phyloP scores from a whole-genome alignment of 2,329 filamentous ascomycete species.

The Sporothrix mexicana region DNA sequence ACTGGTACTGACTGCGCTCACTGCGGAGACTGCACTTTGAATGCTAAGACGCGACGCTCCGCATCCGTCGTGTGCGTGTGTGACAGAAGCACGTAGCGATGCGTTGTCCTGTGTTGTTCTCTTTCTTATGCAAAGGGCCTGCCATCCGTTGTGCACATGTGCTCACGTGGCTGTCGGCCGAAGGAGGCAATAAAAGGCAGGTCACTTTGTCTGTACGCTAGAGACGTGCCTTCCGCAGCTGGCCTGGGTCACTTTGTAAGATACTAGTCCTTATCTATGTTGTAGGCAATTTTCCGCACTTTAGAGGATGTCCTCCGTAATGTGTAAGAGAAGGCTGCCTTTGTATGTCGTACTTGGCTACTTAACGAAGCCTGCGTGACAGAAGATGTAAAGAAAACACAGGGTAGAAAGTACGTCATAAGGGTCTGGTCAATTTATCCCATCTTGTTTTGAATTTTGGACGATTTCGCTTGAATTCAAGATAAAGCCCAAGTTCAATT shows the following conservation, averaged over 20 bases:
- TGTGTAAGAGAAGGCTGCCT: background rate
- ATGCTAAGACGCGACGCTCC: constrained; percentile 1
- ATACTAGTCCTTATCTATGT: background rate
- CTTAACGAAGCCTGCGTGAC: background rate
- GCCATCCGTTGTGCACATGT: background rate
- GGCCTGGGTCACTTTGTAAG: background rate
- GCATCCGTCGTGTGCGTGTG: background rate
- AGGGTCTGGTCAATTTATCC: too few relatives aligned
- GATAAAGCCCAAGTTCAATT: background rate
- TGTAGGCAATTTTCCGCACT: background rate
- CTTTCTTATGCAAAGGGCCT: background rate
- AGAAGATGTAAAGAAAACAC: background rate
- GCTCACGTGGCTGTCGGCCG: constrained; percentile 1
- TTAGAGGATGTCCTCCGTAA: background rate
- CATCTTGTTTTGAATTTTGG: background rate
- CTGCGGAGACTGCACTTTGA: too few relatives aligned
- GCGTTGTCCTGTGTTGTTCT: background rate
- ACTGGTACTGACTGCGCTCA: background rate
- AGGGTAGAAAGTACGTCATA: constrained; percentile 1
- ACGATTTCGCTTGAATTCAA: too few relatives aligned
- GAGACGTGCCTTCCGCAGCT: background rate
- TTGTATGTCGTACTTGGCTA: background rate
- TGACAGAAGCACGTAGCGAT: background rate
- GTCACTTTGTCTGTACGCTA: constrained; percentile 1
- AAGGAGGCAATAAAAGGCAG: constrained; percentile 21